A percentile compares a stretch with the other conserved stretches of the same genome.
Evolutionary conservation across 805 yeast species (phyloP).

Genomic region (Starmerella asiatica): DNA sequence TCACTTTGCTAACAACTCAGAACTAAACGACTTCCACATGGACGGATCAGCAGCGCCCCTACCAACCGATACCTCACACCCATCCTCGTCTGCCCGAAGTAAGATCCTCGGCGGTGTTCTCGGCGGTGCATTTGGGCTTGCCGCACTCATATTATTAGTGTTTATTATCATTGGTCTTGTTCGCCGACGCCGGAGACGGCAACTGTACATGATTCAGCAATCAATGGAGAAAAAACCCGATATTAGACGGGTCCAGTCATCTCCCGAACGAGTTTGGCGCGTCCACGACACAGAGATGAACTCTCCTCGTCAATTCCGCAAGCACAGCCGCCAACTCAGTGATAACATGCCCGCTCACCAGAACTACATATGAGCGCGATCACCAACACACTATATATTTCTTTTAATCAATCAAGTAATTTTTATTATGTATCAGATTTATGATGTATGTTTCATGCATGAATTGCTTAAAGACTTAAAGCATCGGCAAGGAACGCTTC

Average conservation of each 20-base stretch:
- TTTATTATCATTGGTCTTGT: not conserved
- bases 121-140: constrained; percentile 13
- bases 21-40: not conserved
- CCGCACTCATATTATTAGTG: constrained; percentile 1
- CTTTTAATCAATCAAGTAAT: not conserved
- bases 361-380: too few species aligned
- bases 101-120: constrained; percentile 11
- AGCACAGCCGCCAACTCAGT: too few species aligned
- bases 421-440: not conserved
- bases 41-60: constrained; percentile 4
- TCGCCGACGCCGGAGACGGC: not conserved
- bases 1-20: not conserved
- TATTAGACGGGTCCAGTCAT: not conserved
- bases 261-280: not conserved
- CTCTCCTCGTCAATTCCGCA: too few species aligned
- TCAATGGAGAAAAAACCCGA: not conserved
- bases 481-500: constrained; percentile 71
- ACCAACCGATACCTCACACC: not conserved
- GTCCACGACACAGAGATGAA: too few species aligned
- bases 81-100: not conserved
- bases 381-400: not conserved
- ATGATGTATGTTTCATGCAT: too few species aligned
- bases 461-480: constrained; percentile 32
- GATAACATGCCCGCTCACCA: too few species aligned
- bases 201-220: not conserved